Evolutionary conservation across 805 yeast species (phyloP).

Genomic region (Wickerhamomyces ciferrii): DNA sequence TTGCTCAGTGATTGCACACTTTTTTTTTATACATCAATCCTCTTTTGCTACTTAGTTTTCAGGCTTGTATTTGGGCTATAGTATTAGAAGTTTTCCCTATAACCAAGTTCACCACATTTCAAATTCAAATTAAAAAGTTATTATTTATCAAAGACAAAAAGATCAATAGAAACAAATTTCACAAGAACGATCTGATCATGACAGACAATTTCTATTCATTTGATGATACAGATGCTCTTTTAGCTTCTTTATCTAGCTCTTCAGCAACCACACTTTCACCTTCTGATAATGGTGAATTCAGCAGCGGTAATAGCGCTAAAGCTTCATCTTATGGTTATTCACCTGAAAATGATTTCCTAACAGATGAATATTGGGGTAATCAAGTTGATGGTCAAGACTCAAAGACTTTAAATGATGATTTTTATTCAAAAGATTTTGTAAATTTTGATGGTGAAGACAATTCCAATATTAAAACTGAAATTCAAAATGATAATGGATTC

Average conservation of each 20-base stretch:
- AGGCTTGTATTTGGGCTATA: no score
- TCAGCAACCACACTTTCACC: conserved; percentile 19
- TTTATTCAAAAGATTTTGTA: background rate
- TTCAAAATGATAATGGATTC: background rate
- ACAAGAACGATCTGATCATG: background rate
- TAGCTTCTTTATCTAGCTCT: conserved; percentile 19
- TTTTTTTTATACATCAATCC: no score
- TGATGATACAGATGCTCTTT: conserved; percentile 23
- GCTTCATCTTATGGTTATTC: conserved; percentile 16
- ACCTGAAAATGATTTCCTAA: conserved; percentile 15
- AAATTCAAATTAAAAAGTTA: no score
- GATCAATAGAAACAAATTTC: no score
- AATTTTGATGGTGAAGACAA: background rate
- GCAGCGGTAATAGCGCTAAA: conserved; percentile 10
- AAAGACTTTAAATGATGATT: background rate
- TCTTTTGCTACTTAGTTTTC: no score
- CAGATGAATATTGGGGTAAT: background rate
- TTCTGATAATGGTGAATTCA: conserved; percentile 11
- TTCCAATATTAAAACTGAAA: background rate
- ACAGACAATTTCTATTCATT: conserved; percentile 13
- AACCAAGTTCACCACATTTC: no score
- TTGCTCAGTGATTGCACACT: no score
- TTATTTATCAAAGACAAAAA: no score
- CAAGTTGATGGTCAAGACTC: background rate
- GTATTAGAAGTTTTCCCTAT: no score